Evolutionary conservation across 257 asterid species (phyloP), one percentile per base, ranked within the genome.

Genomic region (Voacanga thouarsii): DNA sequence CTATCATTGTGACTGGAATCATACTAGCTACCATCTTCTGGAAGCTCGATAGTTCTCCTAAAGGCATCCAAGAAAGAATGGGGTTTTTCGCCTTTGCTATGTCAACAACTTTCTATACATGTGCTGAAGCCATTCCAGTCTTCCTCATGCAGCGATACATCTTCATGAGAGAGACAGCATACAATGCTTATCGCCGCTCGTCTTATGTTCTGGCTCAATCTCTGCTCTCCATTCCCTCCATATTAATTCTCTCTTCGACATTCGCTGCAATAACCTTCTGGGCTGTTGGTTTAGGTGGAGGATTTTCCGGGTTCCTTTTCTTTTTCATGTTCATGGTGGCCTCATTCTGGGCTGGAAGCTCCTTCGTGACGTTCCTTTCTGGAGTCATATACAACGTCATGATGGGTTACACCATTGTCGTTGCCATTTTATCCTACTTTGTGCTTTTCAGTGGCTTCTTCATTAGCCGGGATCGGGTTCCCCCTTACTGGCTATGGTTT

Each of bases 111-210:
- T 88, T 85, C 75, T 88, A 88, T 76, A 88, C 88, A 0, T 88
- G 89, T 61, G 89, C 91, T 0, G 91, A 88, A 82, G 91, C 89
- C 80, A 80, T 88, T 23, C 91, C 91, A 1, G 88, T 82, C 6
- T 88, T 88, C 64, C 87, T 88, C 14, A 84, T 81, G 55, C 88
- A 88, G 50, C 81, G 89, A 7, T 84, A 80, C 65, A 85, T 85
- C 50, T 88, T 85, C 88, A 80, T 88, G 91, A 80, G 91, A 53
- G 91, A 88, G 24, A 85, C 91, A 3, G 79, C 89, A 11, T 80
- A 88, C 74, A 88, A 88, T 16, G 88, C 89, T 3, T 88, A 88
- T 51, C 87, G 91, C 24, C 88, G 89, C 18, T 85, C 89, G 0
- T 88, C 91, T 1, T 88, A 85, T 41, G 89, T 85, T n/a, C 80